These are phyloP conservation scores for Mucor sp. DNA, from an alignment of 371 early-diverging fungal genomes.

Conservation along the genomic window DNA sequence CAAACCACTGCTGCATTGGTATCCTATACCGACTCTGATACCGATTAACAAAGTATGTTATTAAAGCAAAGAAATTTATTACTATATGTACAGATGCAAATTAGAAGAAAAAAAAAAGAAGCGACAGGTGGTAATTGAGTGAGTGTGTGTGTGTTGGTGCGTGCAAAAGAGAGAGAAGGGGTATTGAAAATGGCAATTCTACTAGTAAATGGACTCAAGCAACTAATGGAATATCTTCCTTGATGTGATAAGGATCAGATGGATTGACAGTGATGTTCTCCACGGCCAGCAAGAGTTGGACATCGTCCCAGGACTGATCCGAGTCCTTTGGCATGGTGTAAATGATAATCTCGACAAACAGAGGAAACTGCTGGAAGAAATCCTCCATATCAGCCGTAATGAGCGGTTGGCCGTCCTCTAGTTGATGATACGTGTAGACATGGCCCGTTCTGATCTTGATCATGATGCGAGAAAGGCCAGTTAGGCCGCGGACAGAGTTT, in stretches of 20 bases:
- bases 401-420: conserved; percentile 36
- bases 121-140: not conserved
- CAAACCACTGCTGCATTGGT: conserved; percentile 8
- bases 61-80: not conserved
- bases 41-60: conserved; percentile 2
- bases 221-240: conserved; percentile 25
- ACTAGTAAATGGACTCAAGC: not conserved
- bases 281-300: conserved; percentile 28
- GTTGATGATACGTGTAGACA: conserved; percentile 32
- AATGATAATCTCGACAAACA: conserved; percentile 38
- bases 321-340: conserved; percentile 23
- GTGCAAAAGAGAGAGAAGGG: not conserved
- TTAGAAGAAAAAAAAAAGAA: not conserved
- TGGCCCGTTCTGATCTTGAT: conserved; percentile 36
- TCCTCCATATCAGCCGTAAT: conserved; percentile 39
- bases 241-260: conserved; percentile 28
- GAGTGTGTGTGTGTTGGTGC: not conserved
- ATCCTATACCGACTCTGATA: conserved; percentile 18
- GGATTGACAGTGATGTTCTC: conserved; percentile 36
- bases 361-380: conserved; percentile 41
- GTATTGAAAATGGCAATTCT: not conserved
- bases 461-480: conserved; percentile 25
- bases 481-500: conserved; percentile 23
- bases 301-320: conserved; percentile 17
- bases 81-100: conserved; percentile 1